These are phyloP conservation scores for Daldinia caldariorum DNA, from an alignment of 495 filamentous ascomycete genomes.

Conservation along the genomic window DNA sequence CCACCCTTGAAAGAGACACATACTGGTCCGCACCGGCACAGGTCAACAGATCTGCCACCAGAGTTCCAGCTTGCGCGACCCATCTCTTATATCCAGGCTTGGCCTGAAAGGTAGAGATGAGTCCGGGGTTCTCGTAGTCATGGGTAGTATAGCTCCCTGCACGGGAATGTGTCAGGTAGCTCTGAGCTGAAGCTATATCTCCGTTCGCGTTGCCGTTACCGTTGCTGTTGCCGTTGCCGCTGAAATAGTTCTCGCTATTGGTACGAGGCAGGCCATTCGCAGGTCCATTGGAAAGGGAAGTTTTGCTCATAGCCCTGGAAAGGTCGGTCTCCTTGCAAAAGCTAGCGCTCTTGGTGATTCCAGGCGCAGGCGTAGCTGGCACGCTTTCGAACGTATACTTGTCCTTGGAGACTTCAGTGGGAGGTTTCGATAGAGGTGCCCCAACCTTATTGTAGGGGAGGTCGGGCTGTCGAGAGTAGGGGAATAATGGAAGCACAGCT, in stretches of 20 bases:
- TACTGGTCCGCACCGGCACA: conserved; percentile 95
- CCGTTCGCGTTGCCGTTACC: conserved; percentile 55
- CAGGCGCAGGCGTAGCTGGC: conserved; percentile 82
- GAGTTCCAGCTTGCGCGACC: conserved; percentile 96
- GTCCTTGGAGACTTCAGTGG: conserved; percentile 62
- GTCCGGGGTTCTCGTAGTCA: conserved; percentile 65
- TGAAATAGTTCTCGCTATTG: conserved; percentile 52
- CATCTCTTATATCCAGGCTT: conserved; percentile 96
- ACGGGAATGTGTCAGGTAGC: conserved; percentile 34
- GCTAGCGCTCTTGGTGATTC: conserved; percentile 68
- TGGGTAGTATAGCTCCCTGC: conserved; percentile 61
- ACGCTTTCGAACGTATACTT: conserved; percentile 94
- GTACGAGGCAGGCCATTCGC: conserved; percentile 48
- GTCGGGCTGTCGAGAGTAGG: conserved; percentile 94
- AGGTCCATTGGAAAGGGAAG: conserved; percentile 61
- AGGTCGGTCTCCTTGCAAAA: conserved; percentile 54
- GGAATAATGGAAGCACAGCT: conserved; percentile 93
- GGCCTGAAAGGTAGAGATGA: conserved; percentile 73
- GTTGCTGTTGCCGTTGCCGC: conserved; percentile 45
- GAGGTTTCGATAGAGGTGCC: conserved; percentile 80
- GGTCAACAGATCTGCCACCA: conserved; percentile 92
- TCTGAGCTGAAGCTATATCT: conserved; percentile 34
- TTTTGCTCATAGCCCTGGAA: conserved; percentile 45
- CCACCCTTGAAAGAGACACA: conserved; percentile 36
- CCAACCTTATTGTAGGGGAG: conserved; percentile 95